Evolutionary conservation across 2,329 filamentous ascomycete genomes (phyloP), one percentile per base, ranked within the genome.

Genomic region (Aspergillus fijiensis): DNA sequence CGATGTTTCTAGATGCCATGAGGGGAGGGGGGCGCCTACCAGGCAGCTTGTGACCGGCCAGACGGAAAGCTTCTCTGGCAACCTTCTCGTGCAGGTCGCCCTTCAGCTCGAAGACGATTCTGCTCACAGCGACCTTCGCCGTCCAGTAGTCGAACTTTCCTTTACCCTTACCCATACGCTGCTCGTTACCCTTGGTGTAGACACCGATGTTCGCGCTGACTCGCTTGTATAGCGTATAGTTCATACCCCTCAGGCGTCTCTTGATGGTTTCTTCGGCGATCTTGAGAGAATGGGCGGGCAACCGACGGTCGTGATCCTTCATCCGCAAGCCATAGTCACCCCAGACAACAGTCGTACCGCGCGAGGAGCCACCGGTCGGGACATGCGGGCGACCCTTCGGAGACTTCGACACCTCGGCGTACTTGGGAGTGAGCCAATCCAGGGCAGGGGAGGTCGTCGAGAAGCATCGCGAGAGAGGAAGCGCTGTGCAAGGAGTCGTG

Each of bases 81-180:
- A 99, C 87, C 80, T 96, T 91, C 81, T 99, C 95, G 84, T 99
- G 95, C 65, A 98, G 74, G 69, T 92, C 86, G 50, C 95, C 95
- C 77, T 92, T 92, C 67, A 99, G 80, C 79, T 99, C 95, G 68
- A 99, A 96, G 21, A 97, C 82, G 52, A 99, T 87, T 76, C 95
- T 91, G 78, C 90, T 96, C 55, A 98, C 91, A 9, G 92, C 87
- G 67, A 98, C 88, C 77, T 94, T 87, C 23, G 90, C 87, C 4
- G 94, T 92, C 95, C 95, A 99, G 74, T 96, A 91, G 75, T 99
- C 95, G 74, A 99, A 98, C 63, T 89, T 90, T 69, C 95, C 95
- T 77, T 99, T 99, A 79, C 95, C 95, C 80, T 98, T 99, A 76
- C 95, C 95, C 96, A 99, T 99, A 85, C 95, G 89, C 76, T 92